Evolutionary conservation across 441 rosid species (phyloP), one percentile per base, ranked within the genome.

Genomic region (Sinapis alba): DNA sequence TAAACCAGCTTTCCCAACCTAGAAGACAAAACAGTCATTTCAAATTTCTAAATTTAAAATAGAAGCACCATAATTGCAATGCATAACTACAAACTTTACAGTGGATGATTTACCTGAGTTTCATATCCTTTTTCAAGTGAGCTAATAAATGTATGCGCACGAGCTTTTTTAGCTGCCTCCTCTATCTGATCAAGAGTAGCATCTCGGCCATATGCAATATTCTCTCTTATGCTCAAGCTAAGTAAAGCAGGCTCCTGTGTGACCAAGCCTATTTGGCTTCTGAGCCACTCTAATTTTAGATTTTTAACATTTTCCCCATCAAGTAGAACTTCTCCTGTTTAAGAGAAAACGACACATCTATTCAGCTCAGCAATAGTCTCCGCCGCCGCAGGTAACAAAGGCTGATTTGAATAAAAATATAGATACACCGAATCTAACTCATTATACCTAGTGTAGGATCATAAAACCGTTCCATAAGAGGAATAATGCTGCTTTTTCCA

Each of bases 121-220:
- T 93, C 93, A 65, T 96, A 96, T 85, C 99, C 99, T 81, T 87
- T 85, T 78, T 84, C 97, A 64, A 96, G 97, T 16, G 96, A 93
- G 77, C 97, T 91, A 78, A 96, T 87, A 86, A 91, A 96, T 68
- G 97, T 88, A 87, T 96, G 99, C 3, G 92, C 99, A 84, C 86
- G 97, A 16, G 99, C 99, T 71, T 83, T 88, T 85, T 96, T 93
- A 63, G 99, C 99, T 75, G 98, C 99, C 79, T 96, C 99, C 84
- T 88, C 96, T 65, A 96, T 92, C 86, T 92, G 97, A 83, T 96
- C 99, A 45, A 71, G 63, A 69, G 92, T 88, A 73, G 97, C 92
- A 69, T 93, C 86, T 58, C 97, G 87, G 13, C 99, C 99, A 81
- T 91, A 96, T 32, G 96, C 93, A 79, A 96, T 96, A 78, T 96